Evolutionary conservation across 352 stramenopile genomes (phyloP).

Genomic region (Pythium sukuiense): DNA sequence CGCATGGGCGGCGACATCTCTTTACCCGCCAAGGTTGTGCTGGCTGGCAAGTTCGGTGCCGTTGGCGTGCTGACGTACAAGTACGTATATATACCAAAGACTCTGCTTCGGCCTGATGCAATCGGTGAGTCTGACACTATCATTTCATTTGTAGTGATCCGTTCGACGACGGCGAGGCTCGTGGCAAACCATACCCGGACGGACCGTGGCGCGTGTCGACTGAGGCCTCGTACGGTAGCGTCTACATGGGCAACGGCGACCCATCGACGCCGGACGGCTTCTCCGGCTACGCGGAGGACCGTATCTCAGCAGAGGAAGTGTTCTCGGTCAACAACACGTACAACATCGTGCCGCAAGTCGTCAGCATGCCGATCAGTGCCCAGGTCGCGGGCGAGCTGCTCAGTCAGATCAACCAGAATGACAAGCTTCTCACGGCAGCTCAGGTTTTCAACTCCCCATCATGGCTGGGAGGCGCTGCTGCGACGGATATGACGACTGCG

Average conservation of each 20-base stretch:
- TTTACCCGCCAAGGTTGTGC: conserved; percentile 65
- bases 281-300: conserved; percentile 52
- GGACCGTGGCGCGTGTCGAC: conserved; percentile 64
- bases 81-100: conserved; percentile 31
- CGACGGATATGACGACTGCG: conserved; percentile 6
- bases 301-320: conserved; percentile 72
- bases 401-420: conserved; percentile 20
- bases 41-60: conserved; percentile 63
- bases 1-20: conserved; percentile 67
- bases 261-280: conserved; percentile 75
- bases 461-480: conserved; percentile 37
- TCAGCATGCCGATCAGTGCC: conserved; percentile 73
- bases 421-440: conserved; percentile 31
- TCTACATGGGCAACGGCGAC: conserved; percentile 87
- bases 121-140: neutral
- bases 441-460: conserved; percentile 40
- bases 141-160: conserved; percentile 47
- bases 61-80: conserved; percentile 75
- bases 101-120: neutral
- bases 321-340: conserved; percentile 84
- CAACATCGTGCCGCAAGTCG: conserved; percentile 71
- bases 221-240: conserved; percentile 62
- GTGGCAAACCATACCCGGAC: conserved; percentile 58
- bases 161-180: conserved; percentile 49
- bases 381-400: conserved; percentile 56